Conservation (phyloP, 1,139 yeast genomes). For the Diutina ranongensis region DNA sequence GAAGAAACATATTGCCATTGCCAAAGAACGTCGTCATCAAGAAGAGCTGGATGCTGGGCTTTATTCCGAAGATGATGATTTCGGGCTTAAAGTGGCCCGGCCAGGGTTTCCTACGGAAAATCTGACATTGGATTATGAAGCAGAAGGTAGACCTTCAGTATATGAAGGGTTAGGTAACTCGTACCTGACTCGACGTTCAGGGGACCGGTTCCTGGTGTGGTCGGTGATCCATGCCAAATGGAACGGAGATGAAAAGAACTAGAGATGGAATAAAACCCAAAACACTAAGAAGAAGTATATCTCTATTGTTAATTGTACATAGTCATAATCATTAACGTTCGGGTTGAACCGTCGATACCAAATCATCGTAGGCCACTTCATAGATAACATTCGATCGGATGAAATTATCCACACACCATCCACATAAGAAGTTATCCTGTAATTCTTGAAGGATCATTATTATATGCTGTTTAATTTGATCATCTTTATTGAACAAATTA, state of each 20-base stretch:
- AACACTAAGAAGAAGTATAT: slow-evolving; percentile 7
- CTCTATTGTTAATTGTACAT: neutral
- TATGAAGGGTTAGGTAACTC: slow-evolving; percentile 4
- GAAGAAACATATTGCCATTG: slow-evolving; percentile 24
- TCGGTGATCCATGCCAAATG: slow-evolving; percentile 18
- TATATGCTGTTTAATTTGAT: slow-evolving; percentile 29
- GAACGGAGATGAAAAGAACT: slow-evolving; percentile 7
- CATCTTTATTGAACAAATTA: slow-evolving; percentile 38
- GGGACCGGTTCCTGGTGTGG: slow-evolving; percentile 21
- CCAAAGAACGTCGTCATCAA: slow-evolving; percentile 26
- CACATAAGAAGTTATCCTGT: slow-evolving; percentile 34
- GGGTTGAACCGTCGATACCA: slow-evolving; percentile 9
- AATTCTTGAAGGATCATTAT: slow-evolving; percentile 35
- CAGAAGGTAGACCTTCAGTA: slow-evolving; percentile 1
- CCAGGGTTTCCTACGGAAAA: slow-evolving; percentile 27
- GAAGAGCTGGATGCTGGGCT: slow-evolving; percentile 28
- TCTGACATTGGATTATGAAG: slow-evolving; percentile 18
- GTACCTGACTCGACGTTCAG: slow-evolving; percentile 2
- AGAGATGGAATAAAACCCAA: no score
- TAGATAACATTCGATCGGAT: slow-evolving; percentile 29
- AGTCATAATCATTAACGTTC: neutral
- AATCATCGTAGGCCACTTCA: slow-evolving; percentile 31
- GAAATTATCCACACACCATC: slow-evolving; percentile 33
- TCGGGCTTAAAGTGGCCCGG: slow-evolving; percentile 16
- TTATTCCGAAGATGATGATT: slow-evolving; percentile 18